Evolutionary conservation across 2,329 filamentous ascomycete species (phyloP), one percentile per base, ranked within the genome.

Genomic region (Fonsecaea pugnacius): DNA sequence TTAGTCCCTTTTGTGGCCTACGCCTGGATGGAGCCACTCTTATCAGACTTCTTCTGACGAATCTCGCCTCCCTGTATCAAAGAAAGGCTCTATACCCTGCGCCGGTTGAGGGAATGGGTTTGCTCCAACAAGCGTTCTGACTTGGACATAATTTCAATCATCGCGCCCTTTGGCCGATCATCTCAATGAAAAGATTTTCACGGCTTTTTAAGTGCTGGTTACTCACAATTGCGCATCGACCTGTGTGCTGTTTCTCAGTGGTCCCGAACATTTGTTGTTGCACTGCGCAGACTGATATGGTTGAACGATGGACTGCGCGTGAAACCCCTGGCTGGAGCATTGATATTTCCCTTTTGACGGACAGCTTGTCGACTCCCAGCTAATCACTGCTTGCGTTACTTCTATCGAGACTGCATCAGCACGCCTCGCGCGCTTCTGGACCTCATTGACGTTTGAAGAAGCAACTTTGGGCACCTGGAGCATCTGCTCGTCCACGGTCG

Each of bases 31-130:
- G 46, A 27, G 14, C 18, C 27, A 27, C 33, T 32, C 18, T 36
- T 33, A 12, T 36, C 46, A 32, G 43, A 55, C 40, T 52, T 53
- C 46, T 36, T 54, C 43, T 36, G 30, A 64, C 54, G 57, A 66
- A 63, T 68, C 65, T 69, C 67, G 60, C 67, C 65, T 67, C 67
- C 66, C 50, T 69, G 67, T 69, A 69, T 57, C 55, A 69, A 62
- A 60, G 33, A 59, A 38, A 36, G 55, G 57, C 60, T 69, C 65
- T 67, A 69, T 64, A 67, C 59, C 67, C 67, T 67, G 60, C 55
- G 58, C 62, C 50, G 52, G 52, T 36, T 58, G 46, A 60, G 60
- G 62, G 59, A 50, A 53, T 53, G 33, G 40, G 58, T 58, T 59
- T 61, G 33, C 32, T 63, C 30, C 55, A 43, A 59, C 53, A 62